phyloP scores from a whole-genome alignment of 2,329 filamentous ascomycete species.

The Trichoderma sp. region DNA sequence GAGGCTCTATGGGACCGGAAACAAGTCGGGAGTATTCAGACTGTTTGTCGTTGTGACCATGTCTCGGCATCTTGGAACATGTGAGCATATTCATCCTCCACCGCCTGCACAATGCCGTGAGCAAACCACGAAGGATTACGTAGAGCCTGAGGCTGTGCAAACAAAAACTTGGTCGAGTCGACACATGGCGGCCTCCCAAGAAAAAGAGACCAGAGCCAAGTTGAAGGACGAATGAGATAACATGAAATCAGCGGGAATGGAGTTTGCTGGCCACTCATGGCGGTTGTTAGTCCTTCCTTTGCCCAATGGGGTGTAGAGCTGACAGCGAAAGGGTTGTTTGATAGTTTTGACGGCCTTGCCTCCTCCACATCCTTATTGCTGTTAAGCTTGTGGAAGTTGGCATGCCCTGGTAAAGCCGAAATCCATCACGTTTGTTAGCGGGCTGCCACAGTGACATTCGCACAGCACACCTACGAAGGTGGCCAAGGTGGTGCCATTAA shows the following conservation, averaged over 20 bases:
- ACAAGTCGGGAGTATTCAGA: neutral
- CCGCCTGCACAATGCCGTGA: neutral
- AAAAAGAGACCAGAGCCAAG: neutral
- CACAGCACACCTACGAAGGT: neutral
- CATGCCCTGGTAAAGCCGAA: neutral
- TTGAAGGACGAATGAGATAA: neutral
- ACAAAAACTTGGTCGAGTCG: neutral
- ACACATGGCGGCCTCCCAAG: neutral
- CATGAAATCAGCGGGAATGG: neutral
- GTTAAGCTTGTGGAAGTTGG: neutral
- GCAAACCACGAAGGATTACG: conserved; percentile 1
- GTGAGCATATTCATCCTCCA: neutral
- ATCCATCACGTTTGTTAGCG: neutral
- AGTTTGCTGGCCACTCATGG: neutral
- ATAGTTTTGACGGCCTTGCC: neutral
- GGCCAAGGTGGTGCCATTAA: neutral
- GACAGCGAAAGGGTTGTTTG: neutral
- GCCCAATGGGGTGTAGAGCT: neutral
- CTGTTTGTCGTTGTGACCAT: neutral
- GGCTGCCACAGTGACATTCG: neutral
- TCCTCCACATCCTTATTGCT: neutral
- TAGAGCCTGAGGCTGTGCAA: conserved; percentile 23
- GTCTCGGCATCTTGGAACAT: neutral
- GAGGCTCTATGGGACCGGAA: neutral
- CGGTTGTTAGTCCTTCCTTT: neutral